phyloP scores from a whole-genome alignment of 1,284 basidiomycete genomes.

The Phellopilus nigrolimitatus region DNA sequence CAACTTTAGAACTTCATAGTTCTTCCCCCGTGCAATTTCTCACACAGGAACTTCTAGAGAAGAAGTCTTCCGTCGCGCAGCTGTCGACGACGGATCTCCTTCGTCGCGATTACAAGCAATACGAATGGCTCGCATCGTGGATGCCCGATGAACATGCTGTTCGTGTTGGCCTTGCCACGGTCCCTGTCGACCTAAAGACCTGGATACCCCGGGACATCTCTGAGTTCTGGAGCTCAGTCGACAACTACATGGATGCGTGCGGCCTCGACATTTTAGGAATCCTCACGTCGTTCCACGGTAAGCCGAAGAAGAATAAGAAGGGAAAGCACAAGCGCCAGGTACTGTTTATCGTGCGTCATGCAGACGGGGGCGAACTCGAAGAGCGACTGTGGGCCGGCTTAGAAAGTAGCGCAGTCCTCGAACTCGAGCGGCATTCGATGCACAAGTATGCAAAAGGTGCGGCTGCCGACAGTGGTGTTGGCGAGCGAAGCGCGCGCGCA shows the following conservation, averaged over 20 bases:
- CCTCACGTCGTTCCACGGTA: conserved; percentile 60
- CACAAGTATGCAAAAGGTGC: conserved; percentile 26
- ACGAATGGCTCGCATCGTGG: conserved; percentile 45
- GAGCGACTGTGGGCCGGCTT: conserved; percentile 9
- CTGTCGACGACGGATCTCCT: conserved; percentile 76
- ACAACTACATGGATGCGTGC: conserved; percentile 63
- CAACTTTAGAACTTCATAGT: conserved; percentile 24
- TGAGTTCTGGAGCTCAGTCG: conserved; percentile 43
- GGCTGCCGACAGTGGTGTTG: conserved; percentile 27
- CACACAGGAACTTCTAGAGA: conserved; percentile 43
- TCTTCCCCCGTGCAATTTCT: conserved; percentile 43
- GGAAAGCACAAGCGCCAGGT: conserved; percentile 41
- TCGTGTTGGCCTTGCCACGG: conserved; percentile 70
- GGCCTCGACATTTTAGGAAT: conserved; percentile 68
- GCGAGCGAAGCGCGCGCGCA: conserved; percentile 20
- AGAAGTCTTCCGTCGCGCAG: conserved; percentile 69
- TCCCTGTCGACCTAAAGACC: conserved; percentile 61
- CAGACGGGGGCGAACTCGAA: conserved; percentile 21
- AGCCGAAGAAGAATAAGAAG: conserved; percentile 33
- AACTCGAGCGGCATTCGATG: conserved; percentile 24
- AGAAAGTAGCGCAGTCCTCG: conserved; percentile 9
- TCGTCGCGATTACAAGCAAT: conserved; percentile 91
- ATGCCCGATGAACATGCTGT: conserved; percentile 32
- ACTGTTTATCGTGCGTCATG: conserved; percentile 39
- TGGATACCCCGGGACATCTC: conserved; percentile 40